These are phyloP conservation scores for Populus deltoides DNA, from an alignment of 345 rosid genomes.

Conservation along the genomic window DNA sequence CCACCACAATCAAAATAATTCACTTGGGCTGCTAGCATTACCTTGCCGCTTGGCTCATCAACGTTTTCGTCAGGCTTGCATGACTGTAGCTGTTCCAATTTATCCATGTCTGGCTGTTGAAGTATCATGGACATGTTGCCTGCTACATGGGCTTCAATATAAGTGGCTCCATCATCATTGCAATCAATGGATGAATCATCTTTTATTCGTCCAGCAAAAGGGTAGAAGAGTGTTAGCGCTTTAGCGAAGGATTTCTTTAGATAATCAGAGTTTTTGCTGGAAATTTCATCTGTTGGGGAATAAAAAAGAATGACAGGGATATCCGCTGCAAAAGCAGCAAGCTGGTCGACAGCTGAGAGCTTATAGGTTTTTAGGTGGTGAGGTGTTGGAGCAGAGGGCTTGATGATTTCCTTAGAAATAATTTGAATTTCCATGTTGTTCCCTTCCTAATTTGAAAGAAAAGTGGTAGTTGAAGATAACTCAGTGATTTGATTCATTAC, in stretches of 20 bases:
- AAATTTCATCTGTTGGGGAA: background rate
- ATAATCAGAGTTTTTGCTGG: background rate
- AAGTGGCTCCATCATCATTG: constrained; percentile 8
- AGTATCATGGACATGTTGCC: constrained; percentile 6
- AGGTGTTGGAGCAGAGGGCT: no score
- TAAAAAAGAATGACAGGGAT: constrained; percentile 4
- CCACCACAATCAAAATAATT: constrained; percentile 24
- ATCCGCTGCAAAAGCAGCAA: no score
- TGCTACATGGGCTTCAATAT: background rate
- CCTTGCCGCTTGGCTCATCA: background rate
- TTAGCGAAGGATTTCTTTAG: constrained; percentile 8
- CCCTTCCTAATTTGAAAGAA: no score
- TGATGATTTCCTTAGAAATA: no score
- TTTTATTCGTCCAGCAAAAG: constrained; percentile 8
- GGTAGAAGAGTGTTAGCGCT: constrained; percentile 7
- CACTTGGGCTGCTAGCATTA: constrained; percentile 2
- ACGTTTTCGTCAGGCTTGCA: background rate
- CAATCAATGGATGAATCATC: constrained; percentile 2
- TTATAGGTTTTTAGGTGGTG: no score
- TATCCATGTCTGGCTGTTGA: background rate
- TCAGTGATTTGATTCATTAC: no score
- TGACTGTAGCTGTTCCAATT: constrained; percentile 1
- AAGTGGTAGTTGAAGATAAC: no score
- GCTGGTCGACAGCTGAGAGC: no score
- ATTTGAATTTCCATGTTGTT: no score